Evolutionary conservation across 73 alveolate species (phyloP).

Genomic region (Paramecium sexaurelia): DNA sequence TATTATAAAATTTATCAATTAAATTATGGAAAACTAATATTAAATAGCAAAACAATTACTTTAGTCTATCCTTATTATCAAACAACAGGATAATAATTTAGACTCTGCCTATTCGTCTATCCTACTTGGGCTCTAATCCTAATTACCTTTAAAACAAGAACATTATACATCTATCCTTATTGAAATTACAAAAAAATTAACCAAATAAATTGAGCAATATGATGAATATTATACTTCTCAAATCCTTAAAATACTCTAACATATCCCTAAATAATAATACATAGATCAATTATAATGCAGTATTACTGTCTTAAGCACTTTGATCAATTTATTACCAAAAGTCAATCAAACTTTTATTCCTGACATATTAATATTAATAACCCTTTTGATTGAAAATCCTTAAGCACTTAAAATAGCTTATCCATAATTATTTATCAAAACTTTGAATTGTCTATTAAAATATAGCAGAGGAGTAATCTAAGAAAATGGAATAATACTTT

Average conservation of each 20-base stretch:
- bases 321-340: background rate
- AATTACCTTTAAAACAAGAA: background rate
- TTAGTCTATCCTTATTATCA: background rate
- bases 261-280: background rate
- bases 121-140: background rate
- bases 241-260: background rate
- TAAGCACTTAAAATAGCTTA: background rate
- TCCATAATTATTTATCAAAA: background rate
- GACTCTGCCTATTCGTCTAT: background rate
- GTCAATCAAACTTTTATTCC: slow-evolving; percentile 19
- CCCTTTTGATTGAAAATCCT: background rate
- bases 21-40: slow-evolving; percentile 1
- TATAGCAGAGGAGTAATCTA: background rate
- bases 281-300: background rate
- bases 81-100: background rate
- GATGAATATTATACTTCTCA: slow-evolving; percentile 12
- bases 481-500: background rate
- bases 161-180: background rate
- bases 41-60: background rate
- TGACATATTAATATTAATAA: background rate
- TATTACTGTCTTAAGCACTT: background rate
- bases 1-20: background rate
- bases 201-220: background rate
- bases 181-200: background rate
- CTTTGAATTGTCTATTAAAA: background rate